Conservation (phyloP, 108 stramenopile species). For the Skeletonema tropicum region DNA sequence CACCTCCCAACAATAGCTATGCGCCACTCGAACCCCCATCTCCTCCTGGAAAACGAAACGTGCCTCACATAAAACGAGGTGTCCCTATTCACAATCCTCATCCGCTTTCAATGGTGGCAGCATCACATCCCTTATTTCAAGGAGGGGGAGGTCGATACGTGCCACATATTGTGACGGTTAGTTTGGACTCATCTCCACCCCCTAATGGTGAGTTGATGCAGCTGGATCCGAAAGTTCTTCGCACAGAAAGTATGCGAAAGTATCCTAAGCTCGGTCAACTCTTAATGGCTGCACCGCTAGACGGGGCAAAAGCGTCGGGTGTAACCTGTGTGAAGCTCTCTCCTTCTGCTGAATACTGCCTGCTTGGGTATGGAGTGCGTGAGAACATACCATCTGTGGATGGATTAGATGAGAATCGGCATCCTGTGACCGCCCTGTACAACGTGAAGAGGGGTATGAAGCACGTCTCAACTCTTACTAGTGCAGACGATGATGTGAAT, state of each 20-base stretch:
- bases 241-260: slow-evolving; percentile 54
- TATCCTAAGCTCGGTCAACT: slow-evolving; percentile 77
- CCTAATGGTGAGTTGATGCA: slow-evolving; percentile 15
- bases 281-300: slow-evolving; percentile 78
- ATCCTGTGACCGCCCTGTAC: slow-evolving; percentile 86
- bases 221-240: slow-evolving; percentile 22
- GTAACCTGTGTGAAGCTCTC: slow-evolving; percentile 95
- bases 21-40: slow-evolving; percentile 48
- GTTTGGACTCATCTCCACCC: slow-evolving; percentile 68
- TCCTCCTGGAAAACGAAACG: slow-evolving; percentile 51
- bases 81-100: slow-evolving; percentile 55
- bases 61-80: slow-evolving; percentile 29
- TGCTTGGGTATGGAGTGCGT: slow-evolving; percentile 91
- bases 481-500: slow-evolving; percentile 93
- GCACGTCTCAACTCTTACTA: slow-evolving; percentile 78
- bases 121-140: slow-evolving; percentile 41
- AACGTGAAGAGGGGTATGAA: slow-evolving; percentile 71
- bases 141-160: slow-evolving; percentile 74
- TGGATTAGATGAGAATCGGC: slow-evolving; percentile 45
- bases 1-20: slow-evolving; percentile 25
- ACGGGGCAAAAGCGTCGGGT: slow-evolving; percentile 75
- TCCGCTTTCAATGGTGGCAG: slow-evolving; percentile 65
- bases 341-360: slow-evolving; percentile 89
- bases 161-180: slow-evolving; percentile 83
- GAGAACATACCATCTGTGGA: slow-evolving; percentile 61